Base-by-base conservation (phyloP, 176 grass and related monocot genomes). In the Alloteropsis semialata region DNA sequence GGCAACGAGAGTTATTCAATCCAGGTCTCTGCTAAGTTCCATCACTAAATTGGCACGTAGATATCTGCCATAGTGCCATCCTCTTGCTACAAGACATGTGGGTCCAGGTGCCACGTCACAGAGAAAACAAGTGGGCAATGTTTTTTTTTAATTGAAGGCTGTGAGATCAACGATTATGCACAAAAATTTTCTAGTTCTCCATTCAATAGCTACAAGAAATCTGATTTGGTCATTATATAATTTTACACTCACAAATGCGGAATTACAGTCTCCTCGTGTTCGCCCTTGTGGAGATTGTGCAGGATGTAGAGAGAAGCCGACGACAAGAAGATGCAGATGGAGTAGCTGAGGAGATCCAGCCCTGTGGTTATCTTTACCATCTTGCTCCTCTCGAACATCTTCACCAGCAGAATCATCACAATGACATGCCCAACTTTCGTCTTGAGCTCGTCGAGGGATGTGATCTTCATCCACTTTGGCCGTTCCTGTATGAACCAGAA, bases 381-480 rank as follows among this genome's bases (percentile, higher is more conserved):
- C 83, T 99, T 99, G 91, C 96, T 99, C 83, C 89, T 88, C 88
- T 99, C 96, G 44, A 99, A 99, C 93, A 99, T 99, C 82, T 99
- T 99, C 66, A 99, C 91, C 39, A 99, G 86, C 65, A 99, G 89
- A 80, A 99, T 99, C 96, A 99, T 99, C 50, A 99, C 96, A 30
- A 99, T 99, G 72, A 99, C 96, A 53, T 99, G 96, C 19, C 96
- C 96, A 0, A 99, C 93, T 80, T 99, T 99, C 10, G 96, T 99
- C 84, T 99, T 99, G 51, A 99, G 87, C 80, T 89, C 93, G 54
- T 99, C 96, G 16, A 96, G 93, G 7, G 96, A 99, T 49, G 76
- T 96, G 72, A 99, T 99, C 69, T 92, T 75, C 96, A 99, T 99
- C 96, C 93, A 99, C 57, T 94, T 96, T 2, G 96, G 96, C 30